Evolutionary conservation across 345 rosid genomes (phyloP).

Genomic region (Sapria himalayana): DNA sequence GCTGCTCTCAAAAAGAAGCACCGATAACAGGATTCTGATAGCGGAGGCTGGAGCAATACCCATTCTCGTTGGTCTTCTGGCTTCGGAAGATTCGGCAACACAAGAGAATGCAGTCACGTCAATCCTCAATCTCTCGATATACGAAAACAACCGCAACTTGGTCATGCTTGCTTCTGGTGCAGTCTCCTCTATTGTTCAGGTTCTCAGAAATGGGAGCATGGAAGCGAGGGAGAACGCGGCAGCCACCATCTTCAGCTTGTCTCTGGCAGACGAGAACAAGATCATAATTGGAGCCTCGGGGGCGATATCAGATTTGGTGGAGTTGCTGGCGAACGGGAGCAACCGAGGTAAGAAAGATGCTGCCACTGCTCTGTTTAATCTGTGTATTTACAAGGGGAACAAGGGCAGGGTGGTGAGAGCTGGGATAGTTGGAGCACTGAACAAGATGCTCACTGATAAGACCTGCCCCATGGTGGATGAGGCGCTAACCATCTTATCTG

Average conservation of each 20-base stretch:
- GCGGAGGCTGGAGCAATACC: slow-evolving; percentile 87
- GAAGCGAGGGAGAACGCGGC: slow-evolving; percentile 92
- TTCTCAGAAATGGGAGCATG: slow-evolving; percentile 65
- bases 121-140: slow-evolving; percentile 76
- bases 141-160: slow-evolving; percentile 51
- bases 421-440: slow-evolving; percentile 41
- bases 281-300: slow-evolving; percentile 78
- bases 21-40: slow-evolving; percentile 61
- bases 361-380: slow-evolving; percentile 72
- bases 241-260: slow-evolving; percentile 82
- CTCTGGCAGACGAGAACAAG: slow-evolving; percentile 77
- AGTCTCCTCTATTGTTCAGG: slow-evolving; percentile 62
- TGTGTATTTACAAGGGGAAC: slow-evolving; percentile 73
- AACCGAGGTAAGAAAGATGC: slow-evolving; percentile 86
- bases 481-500: slow-evolving; percentile 63
- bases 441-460: slow-evolving; percentile 49
- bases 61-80: slow-evolving; percentile 37
- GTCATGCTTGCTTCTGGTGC: slow-evolving; percentile 86
- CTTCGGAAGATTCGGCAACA: slow-evolving; percentile 27
- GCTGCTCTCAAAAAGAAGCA: slow-evolving; percentile 62
- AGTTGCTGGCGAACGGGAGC: slow-evolving; percentile 51
- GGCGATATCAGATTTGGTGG: slow-evolving; percentile 61
- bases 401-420: slow-evolving; percentile 80
- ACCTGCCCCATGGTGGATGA: slow-evolving; percentile 51
- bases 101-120: slow-evolving; percentile 83